These are phyloP conservation scores for Hymenoscyphus salicellus DNA, from an alignment of 2,329 filamentous ascomycete species.

Conservation along the genomic window DNA sequence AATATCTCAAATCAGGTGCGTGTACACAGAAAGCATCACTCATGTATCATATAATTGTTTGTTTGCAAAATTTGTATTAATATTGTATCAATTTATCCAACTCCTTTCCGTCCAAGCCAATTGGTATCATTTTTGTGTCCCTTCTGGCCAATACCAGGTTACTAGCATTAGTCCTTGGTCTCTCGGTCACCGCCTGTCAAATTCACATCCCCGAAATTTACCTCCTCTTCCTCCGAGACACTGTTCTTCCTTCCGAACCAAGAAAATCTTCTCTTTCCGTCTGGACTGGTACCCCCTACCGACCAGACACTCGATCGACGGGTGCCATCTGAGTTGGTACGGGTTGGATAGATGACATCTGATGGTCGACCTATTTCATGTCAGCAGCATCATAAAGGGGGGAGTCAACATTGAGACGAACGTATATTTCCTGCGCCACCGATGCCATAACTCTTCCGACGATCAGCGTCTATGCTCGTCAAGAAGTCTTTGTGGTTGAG, in stretches of 20 bases:
- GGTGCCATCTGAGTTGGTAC: constrained; percentile 24
- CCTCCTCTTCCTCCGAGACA: constrained; percentile 2
- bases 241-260: constrained; percentile 21
- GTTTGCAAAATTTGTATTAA: constrained; percentile 5
- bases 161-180: neutral
- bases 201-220: constrained; percentile 13
- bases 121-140: neutral
- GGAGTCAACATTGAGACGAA: constrained; percentile 16
- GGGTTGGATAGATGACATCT: constrained; percentile 29
- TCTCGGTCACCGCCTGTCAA: constrained; percentile 3
- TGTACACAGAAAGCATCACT: neutral
- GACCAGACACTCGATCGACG: constrained; percentile 28
- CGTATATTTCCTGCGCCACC: constrained; percentile 36
- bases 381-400: constrained; percentile 4
- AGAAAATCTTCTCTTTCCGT: constrained; percentile 20
- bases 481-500: constrained; percentile 1
- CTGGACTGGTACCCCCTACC: constrained; percentile 17
- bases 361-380: constrained; percentile 29
- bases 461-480: constrained; percentile 17
- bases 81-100: neutral
- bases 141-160: neutral
- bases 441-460: constrained; percentile 33
- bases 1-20: neutral
- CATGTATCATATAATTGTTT: constrained; percentile 2
- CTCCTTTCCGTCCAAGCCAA: neutral